phyloP scores from a whole-genome alignment of 257 asterid genomes.

The Capsicum rhomboideum region DNA sequence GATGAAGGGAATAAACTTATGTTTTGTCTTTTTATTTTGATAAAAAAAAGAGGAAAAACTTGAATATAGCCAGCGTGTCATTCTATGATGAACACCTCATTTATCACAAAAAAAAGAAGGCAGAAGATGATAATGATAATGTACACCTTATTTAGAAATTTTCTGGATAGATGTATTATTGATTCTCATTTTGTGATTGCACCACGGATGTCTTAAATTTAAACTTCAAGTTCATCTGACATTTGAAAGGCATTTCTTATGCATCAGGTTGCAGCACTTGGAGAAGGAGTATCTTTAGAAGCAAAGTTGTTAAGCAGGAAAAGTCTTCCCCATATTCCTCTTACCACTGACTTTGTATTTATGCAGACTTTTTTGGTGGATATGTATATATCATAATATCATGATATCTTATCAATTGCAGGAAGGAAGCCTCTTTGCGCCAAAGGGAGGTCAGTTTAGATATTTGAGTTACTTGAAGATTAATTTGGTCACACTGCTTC shows the following conservation, averaged over 20 bases:
- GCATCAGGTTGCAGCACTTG: conserved; percentile 87
- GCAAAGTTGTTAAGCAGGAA: conserved; percentile 92
- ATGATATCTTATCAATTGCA: conserved; percentile 24
- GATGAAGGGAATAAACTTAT: background rate
- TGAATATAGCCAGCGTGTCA: background rate
- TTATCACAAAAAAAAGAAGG: background rate
- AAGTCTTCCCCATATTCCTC: conserved; percentile 11
- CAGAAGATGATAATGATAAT: background rate
- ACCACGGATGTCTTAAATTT: background rate
- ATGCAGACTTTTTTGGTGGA: background rate
- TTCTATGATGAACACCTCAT: background rate
- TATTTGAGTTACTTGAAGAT: conserved; percentile 8
- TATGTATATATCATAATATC: background rate
- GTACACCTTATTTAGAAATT: background rate
- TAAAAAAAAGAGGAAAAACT: background rate
- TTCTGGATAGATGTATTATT: background rate
- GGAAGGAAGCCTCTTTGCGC: conserved; percentile 93
- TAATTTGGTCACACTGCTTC: conserved; percentile 4
- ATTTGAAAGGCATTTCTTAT: conserved; percentile 7
- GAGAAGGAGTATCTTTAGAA: conserved; percentile 96
- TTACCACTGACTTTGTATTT: conserved; percentile 12
- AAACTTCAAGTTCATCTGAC: conserved; percentile 3
- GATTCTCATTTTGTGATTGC: background rate
- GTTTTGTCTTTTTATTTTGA: background rate
- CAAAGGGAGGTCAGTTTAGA: conserved; percentile 78